Conservation (phyloP, 2,329 filamentous ascomycete genomes). For the Penicillium sp. region DNA sequence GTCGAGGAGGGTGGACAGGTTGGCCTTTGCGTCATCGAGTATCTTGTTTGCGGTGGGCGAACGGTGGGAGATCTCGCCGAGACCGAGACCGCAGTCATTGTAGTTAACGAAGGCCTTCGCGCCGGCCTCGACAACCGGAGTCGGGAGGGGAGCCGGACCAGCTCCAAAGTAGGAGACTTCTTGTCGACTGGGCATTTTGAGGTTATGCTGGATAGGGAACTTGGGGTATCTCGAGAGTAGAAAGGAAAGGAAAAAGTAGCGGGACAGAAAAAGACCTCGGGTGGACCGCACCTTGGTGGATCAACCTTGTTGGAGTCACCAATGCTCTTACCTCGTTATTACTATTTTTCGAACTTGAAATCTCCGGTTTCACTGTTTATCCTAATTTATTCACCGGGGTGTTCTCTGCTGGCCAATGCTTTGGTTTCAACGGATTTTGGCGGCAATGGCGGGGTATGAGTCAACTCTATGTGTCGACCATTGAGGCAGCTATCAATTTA, state of each 20-base stretch:
- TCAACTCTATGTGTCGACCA: conserved; percentile 1
- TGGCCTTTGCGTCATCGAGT: conserved; percentile 72
- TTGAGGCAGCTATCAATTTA: not conserved
- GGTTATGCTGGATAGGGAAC: not conserved
- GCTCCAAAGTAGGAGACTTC: conserved; percentile 87
- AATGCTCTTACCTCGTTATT: not conserved
- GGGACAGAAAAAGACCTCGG: conserved; percentile 16
- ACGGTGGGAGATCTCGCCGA: conserved; percentile 89
- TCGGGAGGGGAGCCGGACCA: conserved; percentile 83
- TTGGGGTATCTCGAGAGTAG: conserved; percentile 5
- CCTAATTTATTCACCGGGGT: conserved; percentile 8
- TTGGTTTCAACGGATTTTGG: conserved; percentile 2
- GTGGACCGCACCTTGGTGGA: conserved; percentile 22
- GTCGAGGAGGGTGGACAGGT: conserved; percentile 71
- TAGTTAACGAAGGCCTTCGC: conserved; percentile 78
- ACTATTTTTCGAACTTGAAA: not conserved
- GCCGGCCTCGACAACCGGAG: conserved; percentile 72
- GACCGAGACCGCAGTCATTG: conserved; percentile 74
- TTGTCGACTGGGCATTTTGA: conserved; percentile 63
- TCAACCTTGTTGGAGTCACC: conserved; percentile 16
- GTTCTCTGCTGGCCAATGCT: conserved; percentile 1
- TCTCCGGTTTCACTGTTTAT: not conserved
- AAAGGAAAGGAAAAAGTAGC: conserved; percentile 7
- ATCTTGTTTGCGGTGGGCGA: conserved; percentile 75
- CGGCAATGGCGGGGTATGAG: conserved; percentile 20